Percentiles rank a stretch among this genome's conserved stretches.
phyloP scores from a whole-genome alignment of 768 basidiomycete genomes.

The Suillus subaureus region DNA sequence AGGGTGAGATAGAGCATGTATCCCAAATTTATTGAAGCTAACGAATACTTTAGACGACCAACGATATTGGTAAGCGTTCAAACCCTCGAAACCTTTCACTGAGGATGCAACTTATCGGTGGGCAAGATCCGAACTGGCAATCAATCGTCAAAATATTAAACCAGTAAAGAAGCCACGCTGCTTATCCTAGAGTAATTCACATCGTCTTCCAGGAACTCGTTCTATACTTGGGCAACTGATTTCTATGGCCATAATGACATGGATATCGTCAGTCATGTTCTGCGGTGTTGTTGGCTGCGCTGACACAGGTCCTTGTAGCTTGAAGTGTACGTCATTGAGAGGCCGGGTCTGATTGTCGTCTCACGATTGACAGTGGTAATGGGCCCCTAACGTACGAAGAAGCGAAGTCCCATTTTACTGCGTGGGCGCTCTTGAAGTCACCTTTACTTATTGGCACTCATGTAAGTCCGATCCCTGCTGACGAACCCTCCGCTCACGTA shows the following conservation, averaged over 20 bases:
- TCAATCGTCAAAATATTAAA: slow-evolving; percentile 57
- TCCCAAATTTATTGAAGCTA: not conserved
- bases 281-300: not conserved
- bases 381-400: slow-evolving; percentile 64
- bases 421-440: slow-evolving; percentile 72
- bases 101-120: not conserved
- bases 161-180: slow-evolving; percentile 35
- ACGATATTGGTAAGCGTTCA: slow-evolving; percentile 44
- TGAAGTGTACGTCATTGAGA: slow-evolving; percentile 48
- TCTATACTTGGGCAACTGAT: slow-evolving; percentile 61
- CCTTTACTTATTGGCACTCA: slow-evolving; percentile 66
- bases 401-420: slow-evolving; percentile 70
- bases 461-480: slow-evolving; percentile 35
- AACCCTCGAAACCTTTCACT: not conserved
- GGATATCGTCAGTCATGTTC: slow-evolving; percentile 54
- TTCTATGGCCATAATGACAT: slow-evolving; percentile 72
- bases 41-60: slow-evolving; percentile 43
- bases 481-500: not conserved
- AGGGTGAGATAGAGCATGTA: slow-evolving; percentile 41
- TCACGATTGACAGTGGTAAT: slow-evolving; percentile 50
- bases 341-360: slow-evolving; percentile 2
- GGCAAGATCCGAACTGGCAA: slow-evolving; percentile 48
- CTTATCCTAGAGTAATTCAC: not conserved
- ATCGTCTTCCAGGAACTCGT: slow-evolving; percentile 54
- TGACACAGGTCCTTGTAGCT: slow-evolving; percentile 37